Base-by-base conservation (phyloP, 1,284 basidiomycete genomes). In the Xerocomus amazonicus region DNA sequence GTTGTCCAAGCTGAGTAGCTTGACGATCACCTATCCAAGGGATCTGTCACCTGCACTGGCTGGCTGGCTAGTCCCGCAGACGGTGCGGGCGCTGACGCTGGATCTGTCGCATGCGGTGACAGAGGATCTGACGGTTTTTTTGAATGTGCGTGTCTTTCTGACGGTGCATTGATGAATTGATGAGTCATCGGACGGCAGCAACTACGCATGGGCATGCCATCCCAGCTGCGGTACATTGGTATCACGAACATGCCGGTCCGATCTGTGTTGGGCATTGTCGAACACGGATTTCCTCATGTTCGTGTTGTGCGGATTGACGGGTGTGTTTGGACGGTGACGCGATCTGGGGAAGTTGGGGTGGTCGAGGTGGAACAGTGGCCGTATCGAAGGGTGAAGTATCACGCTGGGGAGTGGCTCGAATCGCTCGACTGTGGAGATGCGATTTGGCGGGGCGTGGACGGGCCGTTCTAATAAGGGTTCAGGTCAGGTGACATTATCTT, bases 21-120 rank as follows among this genome's bases (percentile, higher is more conserved):
- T 87, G 45, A 74, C 71, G 34, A 83, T 86, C 46, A 80, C 79
- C 9, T 78, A 85, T 56, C 83, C 84, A 4, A 70, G 72, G 56
- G 84, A 86, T 61, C 67, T 87, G 31, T 75, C 81, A 0, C 74
- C 83, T 0, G 76, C 80, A 0, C 66, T 87, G 31, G 83, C 83
- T 8, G 74, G 78, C 46, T 87, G 84, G 84, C 68, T 87, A 32
- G 73, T 87, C 27, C 84, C 85, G 3, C 67, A 83, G 12, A 73
- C 68, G 32, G 76, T 87, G 1, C 66, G 67, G 9, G 74, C 81
- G 16, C 64, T 87, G 41, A 70, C 73, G 14, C 63, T 86, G 43
- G 76, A 80, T 45, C 68, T 73, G 29, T 67, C 72, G 10, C 57
- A 69, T 9, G 64, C 65, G 13, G 62, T 65, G 26, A 67, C 43